These are phyloP conservation scores for Blastocystis hominis DNA, from an alignment of 352 stramenopile species.

Conservation along the genomic window DNA sequence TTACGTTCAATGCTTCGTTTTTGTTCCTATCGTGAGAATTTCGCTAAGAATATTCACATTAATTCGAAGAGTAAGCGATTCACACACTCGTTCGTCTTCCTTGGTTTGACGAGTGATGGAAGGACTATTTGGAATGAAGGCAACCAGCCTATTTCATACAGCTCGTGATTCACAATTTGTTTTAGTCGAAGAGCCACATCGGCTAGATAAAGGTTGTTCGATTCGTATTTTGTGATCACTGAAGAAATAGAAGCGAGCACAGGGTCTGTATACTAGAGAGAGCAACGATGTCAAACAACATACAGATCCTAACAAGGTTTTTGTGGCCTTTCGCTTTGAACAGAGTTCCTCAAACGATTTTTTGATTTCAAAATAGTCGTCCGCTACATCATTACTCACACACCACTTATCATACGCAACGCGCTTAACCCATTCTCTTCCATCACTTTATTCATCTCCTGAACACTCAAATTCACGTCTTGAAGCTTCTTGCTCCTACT, in stretches of 20 bases:
- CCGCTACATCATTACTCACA: background rate
- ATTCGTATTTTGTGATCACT: background rate
- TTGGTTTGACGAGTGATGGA: conserved; percentile 3
- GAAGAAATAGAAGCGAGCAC: background rate
- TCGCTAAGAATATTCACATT: background rate
- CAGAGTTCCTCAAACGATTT: background rate
- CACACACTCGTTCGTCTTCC: background rate
- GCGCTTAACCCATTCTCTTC: background rate
- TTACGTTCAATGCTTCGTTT: background rate
- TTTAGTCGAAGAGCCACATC: conserved; percentile 42
- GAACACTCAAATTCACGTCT: background rate
- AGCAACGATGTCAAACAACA: background rate
- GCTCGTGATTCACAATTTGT: conserved; percentile 16
- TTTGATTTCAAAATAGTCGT: conserved; percentile 12
- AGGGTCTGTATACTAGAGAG: conserved; percentile 24
- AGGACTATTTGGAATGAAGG: background rate
- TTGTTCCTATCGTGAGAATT: background rate
- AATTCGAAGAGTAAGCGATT: conserved; percentile 3
- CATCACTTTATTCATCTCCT: background rate
- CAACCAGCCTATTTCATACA: background rate
- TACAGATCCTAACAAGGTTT: conserved; percentile 11
- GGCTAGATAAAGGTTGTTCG: conserved; percentile 31
- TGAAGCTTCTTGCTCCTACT: conserved; percentile 4
- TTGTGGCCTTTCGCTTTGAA: background rate
- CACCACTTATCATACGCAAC: background rate